These are phyloP conservation scores for Puccinia sorghi DNA, from an alignment of 1,284 basidiomycete species.

Conservation along the genomic window DNA sequence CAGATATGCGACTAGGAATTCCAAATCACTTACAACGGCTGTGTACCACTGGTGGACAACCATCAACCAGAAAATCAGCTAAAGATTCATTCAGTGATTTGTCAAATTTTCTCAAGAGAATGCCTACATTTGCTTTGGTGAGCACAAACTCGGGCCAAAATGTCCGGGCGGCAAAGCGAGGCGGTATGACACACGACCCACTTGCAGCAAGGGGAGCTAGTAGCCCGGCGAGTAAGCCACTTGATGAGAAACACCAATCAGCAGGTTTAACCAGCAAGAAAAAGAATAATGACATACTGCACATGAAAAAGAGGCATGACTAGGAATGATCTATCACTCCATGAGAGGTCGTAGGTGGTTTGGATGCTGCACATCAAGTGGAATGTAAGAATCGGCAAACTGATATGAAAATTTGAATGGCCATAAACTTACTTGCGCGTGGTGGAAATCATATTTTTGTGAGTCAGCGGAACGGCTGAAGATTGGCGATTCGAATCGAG, in stretches of 20 bases:
- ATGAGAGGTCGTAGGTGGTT: constrained; percentile 65
- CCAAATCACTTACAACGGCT: constrained; percentile 52
- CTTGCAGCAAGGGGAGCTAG: constrained; percentile 66
- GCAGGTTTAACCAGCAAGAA: not conserved
- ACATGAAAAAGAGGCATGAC: constrained; percentile 74
- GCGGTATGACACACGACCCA: constrained; percentile 66
- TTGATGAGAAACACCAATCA: constrained; percentile 1
- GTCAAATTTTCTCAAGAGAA: constrained; percentile 52
- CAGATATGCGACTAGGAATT: not conserved
- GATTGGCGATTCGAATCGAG: not conserved
- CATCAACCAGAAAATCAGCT: constrained; percentile 50
- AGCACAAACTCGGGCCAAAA: constrained; percentile 67
- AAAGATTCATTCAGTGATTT: constrained; percentile 49
- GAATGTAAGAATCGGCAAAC: not conserved
- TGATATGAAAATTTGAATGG: constrained; percentile 47
- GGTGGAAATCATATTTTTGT: constrained; percentile 66
- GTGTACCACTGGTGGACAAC: constrained; percentile 61
- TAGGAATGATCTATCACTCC: constrained; percentile 60
- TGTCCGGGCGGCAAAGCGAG: constrained; percentile 64
- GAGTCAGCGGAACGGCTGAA: constrained; percentile 67
- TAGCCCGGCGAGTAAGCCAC: constrained; percentile 67
- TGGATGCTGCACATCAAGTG: constrained; percentile 58
- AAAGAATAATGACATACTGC: constrained; percentile 57
- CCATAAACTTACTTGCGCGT: constrained; percentile 61
- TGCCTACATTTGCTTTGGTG: constrained; percentile 55